Base-by-base conservation (phyloP, 2,329 filamentous ascomycete species). In the Geosmithia morbida region DNA sequence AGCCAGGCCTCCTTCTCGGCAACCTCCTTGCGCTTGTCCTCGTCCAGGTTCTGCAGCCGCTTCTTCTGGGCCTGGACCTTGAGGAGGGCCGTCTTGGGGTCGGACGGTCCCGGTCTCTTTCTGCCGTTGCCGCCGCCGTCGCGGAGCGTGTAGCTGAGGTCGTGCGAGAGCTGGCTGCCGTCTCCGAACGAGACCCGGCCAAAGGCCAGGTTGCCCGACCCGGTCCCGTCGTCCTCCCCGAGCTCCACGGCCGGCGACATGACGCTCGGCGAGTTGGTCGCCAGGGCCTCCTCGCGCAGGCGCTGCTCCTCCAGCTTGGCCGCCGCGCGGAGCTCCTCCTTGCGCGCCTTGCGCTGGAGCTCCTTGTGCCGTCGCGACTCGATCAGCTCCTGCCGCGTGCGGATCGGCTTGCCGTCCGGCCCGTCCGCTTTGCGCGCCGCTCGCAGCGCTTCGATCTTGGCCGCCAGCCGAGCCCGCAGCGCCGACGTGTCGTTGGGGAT, bases 1-100 rank as follows among this genome's bases (percentile, higher is more conserved):
- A 96, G 72, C 92, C 92, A 98, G 49, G 82, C 71, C 57, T 98
- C 90, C 70, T 97, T 97, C 65, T 96, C 87, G 51, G 88, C 81
- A 43, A 97, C 83, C 50, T 94, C 86, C 51, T 81, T 81, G 48
- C 85, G 83, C 68, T 95, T 94, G 54, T 79, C 77, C 1, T 83
- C 78, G 56, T 90, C 85, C 58, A 95, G 77, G 26, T 70, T 75
- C 43, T 81, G 75, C 29, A 97, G 68, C 26, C 88, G 83, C 56
- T 83, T 80, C 67, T 89, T 84, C 66, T 95, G 90, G 58, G 87
- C 85, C 66, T 96, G 83, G 1, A 87, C 80, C 46, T 85, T 86
- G 56, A 84, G 75, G n/a, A 98, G 78, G 7, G 89, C 87, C 1
- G 87, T 87, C 60, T 86, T 86, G 44, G 86, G 72, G 62, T 98